Evolutionary conservation across 176 grass and related monocot genomes (phyloP), one percentile per base, ranked within the genome.

Genomic region (Avena insularis): DNA sequence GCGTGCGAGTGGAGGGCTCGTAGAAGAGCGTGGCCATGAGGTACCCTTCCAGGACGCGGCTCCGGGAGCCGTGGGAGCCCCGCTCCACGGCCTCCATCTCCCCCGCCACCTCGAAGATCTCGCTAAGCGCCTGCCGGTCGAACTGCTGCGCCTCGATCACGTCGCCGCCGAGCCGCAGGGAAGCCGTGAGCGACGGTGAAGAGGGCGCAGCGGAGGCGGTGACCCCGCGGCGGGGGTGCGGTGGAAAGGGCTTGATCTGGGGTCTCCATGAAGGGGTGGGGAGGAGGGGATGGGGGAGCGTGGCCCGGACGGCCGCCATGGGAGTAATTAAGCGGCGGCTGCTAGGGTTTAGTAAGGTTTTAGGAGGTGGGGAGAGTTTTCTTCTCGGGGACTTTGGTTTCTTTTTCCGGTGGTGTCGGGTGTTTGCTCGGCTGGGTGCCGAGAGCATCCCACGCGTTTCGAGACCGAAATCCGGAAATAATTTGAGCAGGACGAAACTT

Each of bases 11-110:
- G 49, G 96, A 98, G 47, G 92, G 96, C 89, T 98, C 93, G 62
- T 98, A 95, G 87, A 98, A 98, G 66, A 95, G 90, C 89, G 90
- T 94, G 67, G 96, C 96, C 96, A 98, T 96, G 83, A 98, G 89
- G 84, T 88, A 90, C 0, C 96, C 96, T 81, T 94, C 90, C 31
- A 98, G 86, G 81, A 98, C 78, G 71, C 81, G 86, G 75, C 88
- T 94, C 60, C 85, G 82, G 23, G 77, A 75, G 38, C 88, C 86
- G 81, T 64, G 89, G 54, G 86, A 84, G 71, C 79, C 87, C 51
- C 79, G 88, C 87, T 94, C 96, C 57, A 96, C 80, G 47, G 62
- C 87, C 85, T 98, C 96, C 96, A 96, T 98, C 82, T 98, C 90
- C 75, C 82, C 87, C 49, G 96, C 92, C 85, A 98, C 93, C 77